phyloP scores from a whole-genome alignment of 1,284 basidiomycete genomes.

The Ceratobasidium sp. region DNA sequence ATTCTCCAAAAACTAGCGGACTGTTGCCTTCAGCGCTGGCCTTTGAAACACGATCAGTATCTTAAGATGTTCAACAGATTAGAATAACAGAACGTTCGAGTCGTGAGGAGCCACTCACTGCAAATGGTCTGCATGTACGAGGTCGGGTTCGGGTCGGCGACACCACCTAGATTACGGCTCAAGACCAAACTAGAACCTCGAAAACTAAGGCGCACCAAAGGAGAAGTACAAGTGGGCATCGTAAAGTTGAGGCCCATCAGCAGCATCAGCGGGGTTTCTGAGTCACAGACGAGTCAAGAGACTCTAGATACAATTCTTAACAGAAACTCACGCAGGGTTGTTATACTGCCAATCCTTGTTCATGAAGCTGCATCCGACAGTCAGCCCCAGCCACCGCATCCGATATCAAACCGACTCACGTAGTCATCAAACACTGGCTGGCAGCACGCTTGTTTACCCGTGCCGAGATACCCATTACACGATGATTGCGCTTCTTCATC shows the following conservation, averaged over 20 bases:
- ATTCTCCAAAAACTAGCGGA: slow-evolving; percentile 68
- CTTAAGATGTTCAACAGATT: slow-evolving; percentile 50
- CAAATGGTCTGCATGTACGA: slow-evolving; percentile 76
- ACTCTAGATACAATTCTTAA: too few species aligned
- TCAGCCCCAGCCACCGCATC: neutral
- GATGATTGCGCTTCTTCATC: slow-evolving; percentile 35
- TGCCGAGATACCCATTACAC: slow-evolving; percentile 3
- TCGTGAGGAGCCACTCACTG: slow-evolving; percentile 55
- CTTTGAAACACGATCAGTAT: slow-evolving; percentile 53
- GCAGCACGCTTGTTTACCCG: slow-evolving; percentile 24
- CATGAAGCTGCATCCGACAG: slow-evolving; percentile 70
- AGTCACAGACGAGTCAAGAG: neutral
- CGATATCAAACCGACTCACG: slow-evolving; percentile 34
- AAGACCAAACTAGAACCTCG: neutral
- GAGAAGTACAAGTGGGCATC: slow-evolving; percentile 82
- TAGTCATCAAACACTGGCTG: slow-evolving; percentile 45
- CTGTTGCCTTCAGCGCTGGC: slow-evolving; percentile 64
- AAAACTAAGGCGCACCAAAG: slow-evolving; percentile 57
- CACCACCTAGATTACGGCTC: slow-evolving; percentile 61
- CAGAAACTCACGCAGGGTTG: slow-evolving; percentile 58
- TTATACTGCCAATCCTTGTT: slow-evolving; percentile 78
- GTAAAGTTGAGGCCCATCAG: slow-evolving; percentile 73
- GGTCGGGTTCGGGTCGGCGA: slow-evolving; percentile 68
- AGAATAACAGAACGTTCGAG: neutral
- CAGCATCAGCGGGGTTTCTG: slow-evolving; percentile 71